Conservation (phyloP, 2,329 filamentous ascomycete species). For the Mycosphaerelloides madeirae region DNA sequence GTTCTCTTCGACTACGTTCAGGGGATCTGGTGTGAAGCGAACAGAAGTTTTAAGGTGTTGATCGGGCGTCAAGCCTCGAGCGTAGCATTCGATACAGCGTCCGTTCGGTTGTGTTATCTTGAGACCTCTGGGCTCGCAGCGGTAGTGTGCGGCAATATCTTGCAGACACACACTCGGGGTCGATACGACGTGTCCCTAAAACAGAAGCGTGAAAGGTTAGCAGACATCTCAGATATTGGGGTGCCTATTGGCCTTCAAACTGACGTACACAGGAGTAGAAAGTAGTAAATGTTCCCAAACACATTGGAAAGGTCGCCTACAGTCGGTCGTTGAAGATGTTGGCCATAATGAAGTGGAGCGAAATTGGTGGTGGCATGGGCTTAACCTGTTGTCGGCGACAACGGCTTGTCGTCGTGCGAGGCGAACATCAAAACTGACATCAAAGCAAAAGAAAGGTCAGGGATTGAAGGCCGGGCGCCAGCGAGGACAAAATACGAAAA, state of each 20-base stretch:
- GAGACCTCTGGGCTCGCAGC: conserved; percentile 20
- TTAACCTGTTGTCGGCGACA: neutral
- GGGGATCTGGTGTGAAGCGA: conserved; percentile 18
- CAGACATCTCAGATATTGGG: no score
- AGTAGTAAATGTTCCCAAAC: conserved; percentile 18
- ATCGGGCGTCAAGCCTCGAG: conserved; percentile 13
- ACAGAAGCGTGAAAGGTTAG: no score
- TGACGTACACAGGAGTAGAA: conserved; percentile 21
- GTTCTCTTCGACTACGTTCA: conserved; percentile 4
- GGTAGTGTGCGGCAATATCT: conserved; percentile 19
- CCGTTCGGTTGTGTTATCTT: conserved; percentile 22
- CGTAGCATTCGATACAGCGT: conserved; percentile 20
- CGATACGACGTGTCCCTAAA: conserved; percentile 16
- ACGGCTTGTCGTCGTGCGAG: neutral
- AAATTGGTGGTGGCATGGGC: no score
- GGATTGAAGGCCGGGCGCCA: neutral
- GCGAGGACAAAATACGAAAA: neutral
- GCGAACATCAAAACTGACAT: neutral
- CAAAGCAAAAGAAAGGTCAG: neutral
- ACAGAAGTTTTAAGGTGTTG: conserved; percentile 16
- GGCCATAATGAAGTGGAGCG: no score
- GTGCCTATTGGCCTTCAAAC: no score
- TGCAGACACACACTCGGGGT: conserved; percentile 19
- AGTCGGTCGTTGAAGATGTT: no score
- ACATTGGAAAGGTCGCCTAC: conserved; percentile 7